Conservation (phyloP, 176 grass and related monocot species). For the Eragrostis nindensis region DNA sequence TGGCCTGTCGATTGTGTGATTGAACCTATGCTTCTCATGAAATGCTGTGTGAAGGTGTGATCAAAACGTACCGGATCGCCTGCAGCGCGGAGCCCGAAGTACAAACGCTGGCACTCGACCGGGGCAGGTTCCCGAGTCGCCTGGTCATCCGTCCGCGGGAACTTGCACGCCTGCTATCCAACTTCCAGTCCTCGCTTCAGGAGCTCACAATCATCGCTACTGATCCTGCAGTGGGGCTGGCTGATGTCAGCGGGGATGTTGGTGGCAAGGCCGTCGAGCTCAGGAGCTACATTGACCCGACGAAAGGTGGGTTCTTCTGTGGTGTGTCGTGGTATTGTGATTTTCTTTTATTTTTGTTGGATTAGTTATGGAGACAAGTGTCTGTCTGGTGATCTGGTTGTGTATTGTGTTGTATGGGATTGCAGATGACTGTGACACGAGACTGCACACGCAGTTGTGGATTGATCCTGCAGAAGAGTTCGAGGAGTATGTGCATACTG, state of each 20-base stretch:
- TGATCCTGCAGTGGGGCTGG: slow-evolving; percentile 45
- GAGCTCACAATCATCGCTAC: slow-evolving; percentile 91
- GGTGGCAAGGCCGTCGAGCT: slow-evolving; percentile 90
- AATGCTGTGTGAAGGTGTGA: slow-evolving; percentile 51
- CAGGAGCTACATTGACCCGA: slow-evolving; percentile 85
- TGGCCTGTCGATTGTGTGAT: neutral
- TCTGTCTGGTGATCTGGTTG: neutral
- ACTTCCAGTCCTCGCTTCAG: slow-evolving; percentile 95
- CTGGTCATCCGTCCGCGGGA: slow-evolving; percentile 74
- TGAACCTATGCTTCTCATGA: neutral
- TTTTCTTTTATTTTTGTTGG: neutral
- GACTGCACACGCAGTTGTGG: slow-evolving; percentile 96
- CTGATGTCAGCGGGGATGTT: slow-evolving; percentile 38
- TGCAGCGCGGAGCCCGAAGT: slow-evolving; percentile 78
- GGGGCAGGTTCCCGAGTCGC: slow-evolving; percentile 65
- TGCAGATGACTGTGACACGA: slow-evolving; percentile 80
- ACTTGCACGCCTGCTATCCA: slow-evolving; percentile 75
- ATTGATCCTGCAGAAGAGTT: slow-evolving; percentile 90
- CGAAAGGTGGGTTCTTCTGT: slow-evolving; percentile 51
- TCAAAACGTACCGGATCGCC: slow-evolving; percentile 82
- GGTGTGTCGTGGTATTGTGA: neutral
- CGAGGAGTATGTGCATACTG: slow-evolving; percentile 72
- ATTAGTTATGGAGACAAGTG: neutral
- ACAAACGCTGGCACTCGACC: slow-evolving; percentile 72
- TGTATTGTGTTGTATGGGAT: slow-evolving; percentile 19